A percentile compares a stretch with the other conserved stretches of the same genome.
phyloP scores from a whole-genome alignment of 1,284 basidiomycete genomes.

The Mycocalia duriaeana region DNA sequence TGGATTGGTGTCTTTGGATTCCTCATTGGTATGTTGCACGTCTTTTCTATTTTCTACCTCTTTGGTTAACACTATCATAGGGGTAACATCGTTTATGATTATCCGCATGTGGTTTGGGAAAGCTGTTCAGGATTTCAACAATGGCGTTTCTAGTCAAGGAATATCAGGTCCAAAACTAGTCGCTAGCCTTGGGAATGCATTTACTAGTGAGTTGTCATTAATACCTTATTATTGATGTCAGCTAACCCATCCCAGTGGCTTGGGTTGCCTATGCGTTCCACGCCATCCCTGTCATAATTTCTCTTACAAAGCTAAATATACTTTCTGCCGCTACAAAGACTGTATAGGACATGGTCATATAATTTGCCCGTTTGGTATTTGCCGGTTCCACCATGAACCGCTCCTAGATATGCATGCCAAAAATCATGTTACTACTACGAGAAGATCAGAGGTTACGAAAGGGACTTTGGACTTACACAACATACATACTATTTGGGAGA shows the following conservation, averaged over 20 bases:
- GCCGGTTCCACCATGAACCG: no score
- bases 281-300: conserved; percentile 62
- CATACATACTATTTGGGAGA: no score
- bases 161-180: conserved; percentile 51
- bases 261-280: conserved; percentile 76
- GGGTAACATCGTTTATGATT: conserved; percentile 66
- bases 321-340: no score
- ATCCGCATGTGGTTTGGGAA: conserved; percentile 79
- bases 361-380: no score
- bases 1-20: conserved; percentile 75
- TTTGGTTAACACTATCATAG: conserved; percentile 37
- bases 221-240: no score
- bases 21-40: conserved; percentile 59
- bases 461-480: no score
- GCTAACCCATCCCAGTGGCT: conserved; percentile 67
- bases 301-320: conserved; percentile 68
- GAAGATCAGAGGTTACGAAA: no score
- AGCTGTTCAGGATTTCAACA: conserved; percentile 72
- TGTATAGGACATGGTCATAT: no score
- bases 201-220: conserved; percentile 58
- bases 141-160: conserved; percentile 48
- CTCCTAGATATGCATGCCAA: no score
- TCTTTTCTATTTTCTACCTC: no score
- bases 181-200: conserved; percentile 66
- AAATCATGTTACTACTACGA: no score